Evolutionary conservation across 2,329 filamentous ascomycete genomes (phyloP).

Genomic region (Phaeosphaeriaceae sp.): DNA sequence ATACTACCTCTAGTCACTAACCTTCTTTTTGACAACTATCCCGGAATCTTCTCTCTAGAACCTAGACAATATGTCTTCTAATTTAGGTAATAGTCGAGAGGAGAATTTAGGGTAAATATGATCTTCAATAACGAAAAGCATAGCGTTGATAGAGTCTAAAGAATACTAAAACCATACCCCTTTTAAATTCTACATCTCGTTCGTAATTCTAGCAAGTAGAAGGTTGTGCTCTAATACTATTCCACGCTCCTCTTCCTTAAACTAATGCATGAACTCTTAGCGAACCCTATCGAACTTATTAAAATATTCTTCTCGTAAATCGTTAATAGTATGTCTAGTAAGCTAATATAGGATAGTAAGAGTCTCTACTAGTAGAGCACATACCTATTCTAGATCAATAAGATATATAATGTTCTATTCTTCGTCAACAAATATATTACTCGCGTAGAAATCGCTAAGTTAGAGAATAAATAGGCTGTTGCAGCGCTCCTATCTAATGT

Average conservation of each 20-base stretch:
- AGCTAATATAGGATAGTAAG: conserved; percentile 43
- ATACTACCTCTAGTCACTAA: conserved; percentile 26
- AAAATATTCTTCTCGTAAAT: conserved; percentile 4
- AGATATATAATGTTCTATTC: conserved; percentile 46
- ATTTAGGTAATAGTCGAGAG: conserved; percentile 14
- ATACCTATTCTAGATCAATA: conserved; percentile 49
- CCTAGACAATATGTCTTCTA: conserved; percentile 24
- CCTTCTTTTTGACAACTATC: conserved; percentile 24
- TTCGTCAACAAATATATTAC: conserved; percentile 48
- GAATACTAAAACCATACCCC: conserved; percentile 40
- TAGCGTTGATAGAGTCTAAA: conserved; percentile 32
- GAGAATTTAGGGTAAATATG: conserved; percentile 32
- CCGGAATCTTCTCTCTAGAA: conserved; percentile 23
- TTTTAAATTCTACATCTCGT: conserved; percentile 31
- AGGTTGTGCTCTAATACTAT: conserved; percentile 6
- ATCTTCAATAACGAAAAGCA: conserved; percentile 26
- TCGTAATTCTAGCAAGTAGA: conserved; percentile 26
- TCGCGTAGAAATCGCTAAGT: conserved; percentile 43
- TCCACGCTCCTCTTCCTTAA: conserved; percentile 7
- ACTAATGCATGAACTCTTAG: conserved; percentile 6
- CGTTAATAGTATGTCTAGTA: conserved; percentile 18
- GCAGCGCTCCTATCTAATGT: conserved; percentile 21
- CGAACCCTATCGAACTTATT: conserved; percentile 5
- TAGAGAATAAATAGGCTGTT: conserved; percentile 41
- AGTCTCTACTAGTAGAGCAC: conserved; percentile 37